Percentiles rank a stretch among this genome's conserved stretches.
These are phyloP conservation scores for Brassica hybrid DNA, from an alignment of 441 rosid genomes.

Conservation along the genomic window DNA sequence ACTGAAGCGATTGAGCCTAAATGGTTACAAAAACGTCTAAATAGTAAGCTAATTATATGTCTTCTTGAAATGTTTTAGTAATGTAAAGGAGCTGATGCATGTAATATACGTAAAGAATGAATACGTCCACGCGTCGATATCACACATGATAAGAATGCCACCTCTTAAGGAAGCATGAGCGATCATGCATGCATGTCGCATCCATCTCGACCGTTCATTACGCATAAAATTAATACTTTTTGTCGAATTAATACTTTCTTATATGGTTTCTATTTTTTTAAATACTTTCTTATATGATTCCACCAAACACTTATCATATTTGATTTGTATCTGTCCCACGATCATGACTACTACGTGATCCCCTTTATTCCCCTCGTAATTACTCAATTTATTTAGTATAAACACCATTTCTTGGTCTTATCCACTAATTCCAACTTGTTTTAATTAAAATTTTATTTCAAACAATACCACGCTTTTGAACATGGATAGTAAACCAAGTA, in stretches of 20 bases:
- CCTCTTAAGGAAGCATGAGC: slow-evolving; percentile 41
- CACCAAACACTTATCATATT: slow-evolving; percentile 25
- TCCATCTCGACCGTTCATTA: slow-evolving; percentile 41
- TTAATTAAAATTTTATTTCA: neutral
- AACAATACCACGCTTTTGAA: neutral
- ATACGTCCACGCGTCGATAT: slow-evolving; percentile 33
- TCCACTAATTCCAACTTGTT: slow-evolving; percentile 11
- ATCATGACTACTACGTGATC: slow-evolving; percentile 41
- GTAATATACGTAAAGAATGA: slow-evolving; percentile 30
- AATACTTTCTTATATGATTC: slow-evolving; percentile 13
- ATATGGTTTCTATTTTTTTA: neutral
- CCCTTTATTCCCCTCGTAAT: slow-evolving; percentile 29
- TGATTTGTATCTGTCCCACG: neutral
- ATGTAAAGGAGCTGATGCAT: no score
- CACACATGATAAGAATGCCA: slow-evolving; percentile 42
- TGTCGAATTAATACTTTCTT: no score
- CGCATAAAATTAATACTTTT: slow-evolving; percentile 3
- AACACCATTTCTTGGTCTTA: slow-evolving; percentile 30
- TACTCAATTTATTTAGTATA: slow-evolving; percentile 13
- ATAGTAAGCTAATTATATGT: slow-evolving; percentile 20
- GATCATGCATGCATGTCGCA: slow-evolving; percentile 43
- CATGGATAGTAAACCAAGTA: neutral
- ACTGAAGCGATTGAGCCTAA: neutral
- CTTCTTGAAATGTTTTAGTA: no score
- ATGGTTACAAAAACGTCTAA: neutral